A percentile compares a stretch with the other conserved stretches of the same genome.
Evolutionary conservation across 169 alveolate genomes (phyloP).

Genomic region (Plasmodium coatneyi): DNA sequence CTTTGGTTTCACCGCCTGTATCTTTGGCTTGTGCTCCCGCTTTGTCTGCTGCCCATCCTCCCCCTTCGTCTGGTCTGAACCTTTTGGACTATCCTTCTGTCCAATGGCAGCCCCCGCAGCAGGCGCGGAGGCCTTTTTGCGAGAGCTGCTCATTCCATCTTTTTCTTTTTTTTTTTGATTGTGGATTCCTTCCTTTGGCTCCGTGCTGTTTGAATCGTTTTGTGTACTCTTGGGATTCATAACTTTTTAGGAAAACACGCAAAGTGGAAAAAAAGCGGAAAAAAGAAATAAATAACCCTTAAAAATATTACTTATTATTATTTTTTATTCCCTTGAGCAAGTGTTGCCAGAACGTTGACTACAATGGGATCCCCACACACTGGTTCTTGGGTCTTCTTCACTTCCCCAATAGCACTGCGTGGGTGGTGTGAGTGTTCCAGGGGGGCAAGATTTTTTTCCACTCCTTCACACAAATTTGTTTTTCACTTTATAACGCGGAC

Average conservation of each 20-base stretch:
- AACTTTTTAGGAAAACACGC: conserved; percentile 18
- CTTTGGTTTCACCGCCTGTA: neutral
- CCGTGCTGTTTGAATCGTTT: conserved; percentile 12
- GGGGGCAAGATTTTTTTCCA: neutral
- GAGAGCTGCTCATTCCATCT: neutral
- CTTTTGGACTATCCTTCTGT: neutral
- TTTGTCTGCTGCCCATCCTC: conserved; percentile 63
- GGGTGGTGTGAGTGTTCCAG: neutral
- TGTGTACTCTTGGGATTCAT: conserved; percentile 40
- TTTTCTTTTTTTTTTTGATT: conserved; percentile 38
- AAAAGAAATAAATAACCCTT: neutral
- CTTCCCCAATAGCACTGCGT: neutral
- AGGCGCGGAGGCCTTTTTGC: neutral
- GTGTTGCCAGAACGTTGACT: neutral
- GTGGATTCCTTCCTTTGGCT: conserved; percentile 54
- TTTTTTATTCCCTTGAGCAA: neutral
- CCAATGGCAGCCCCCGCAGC: neutral
- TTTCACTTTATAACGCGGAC: neutral
- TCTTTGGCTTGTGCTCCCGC: conserved; percentile 4
- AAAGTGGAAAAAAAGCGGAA: neutral
- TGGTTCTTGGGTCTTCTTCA: neutral
- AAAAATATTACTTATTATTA: neutral
- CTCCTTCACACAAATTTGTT: neutral
- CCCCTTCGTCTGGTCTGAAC: no score
- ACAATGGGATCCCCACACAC: neutral